A percentile compares a stretch with the other conserved stretches of the same genome.
Conservation (phyloP, 2,329 filamentous ascomycete genomes). For the Rutstroemia sydowiana region DNA sequence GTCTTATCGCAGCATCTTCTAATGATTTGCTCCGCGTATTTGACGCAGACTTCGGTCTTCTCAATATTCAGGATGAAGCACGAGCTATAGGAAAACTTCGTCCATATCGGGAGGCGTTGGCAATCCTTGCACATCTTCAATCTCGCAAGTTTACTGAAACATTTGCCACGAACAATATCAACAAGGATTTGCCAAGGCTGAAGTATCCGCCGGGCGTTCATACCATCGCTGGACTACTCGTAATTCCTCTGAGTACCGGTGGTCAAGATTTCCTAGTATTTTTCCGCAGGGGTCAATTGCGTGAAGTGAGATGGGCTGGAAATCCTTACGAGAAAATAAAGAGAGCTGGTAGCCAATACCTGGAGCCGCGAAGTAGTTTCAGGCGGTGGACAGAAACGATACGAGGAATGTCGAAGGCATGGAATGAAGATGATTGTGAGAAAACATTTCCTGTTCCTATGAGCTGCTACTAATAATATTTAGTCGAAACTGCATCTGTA, state of each 20-base stretch:
- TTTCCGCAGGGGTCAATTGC: conserved; percentile 70
- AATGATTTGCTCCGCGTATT: conserved; percentile 17
- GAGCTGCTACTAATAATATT: neutral
- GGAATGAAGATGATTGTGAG: conserved; percentile 67
- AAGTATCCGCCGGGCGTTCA: conserved; percentile 72
- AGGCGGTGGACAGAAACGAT: conserved; percentile 71
- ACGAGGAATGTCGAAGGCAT: conserved; percentile 73
- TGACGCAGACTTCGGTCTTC: conserved; percentile 48
- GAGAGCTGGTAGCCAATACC: conserved; percentile 58
- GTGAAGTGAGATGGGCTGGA: conserved; percentile 72
- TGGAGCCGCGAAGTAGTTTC: conserved; percentile 76
- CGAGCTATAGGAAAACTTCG: conserved; percentile 72
- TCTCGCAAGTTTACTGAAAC: conserved; percentile 70
- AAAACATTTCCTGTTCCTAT: neutral
- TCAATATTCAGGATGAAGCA: conserved; percentile 82
- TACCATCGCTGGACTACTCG: conserved; percentile 69
- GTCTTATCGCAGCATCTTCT: conserved; percentile 16
- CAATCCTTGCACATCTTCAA: conserved; percentile 76
- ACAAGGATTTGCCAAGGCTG: conserved; percentile 71
- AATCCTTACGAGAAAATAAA: conserved; percentile 78
- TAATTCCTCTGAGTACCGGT: conserved; percentile 70
- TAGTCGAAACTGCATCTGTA: conserved; percentile 76
- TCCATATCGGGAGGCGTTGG: conserved; percentile 76
- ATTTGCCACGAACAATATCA: conserved; percentile 68
- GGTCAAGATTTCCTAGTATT: conserved; percentile 86